phyloP scores from a whole-genome alignment of 2,329 filamentous ascomycete genomes.

The Diaporthe nobilis region DNA sequence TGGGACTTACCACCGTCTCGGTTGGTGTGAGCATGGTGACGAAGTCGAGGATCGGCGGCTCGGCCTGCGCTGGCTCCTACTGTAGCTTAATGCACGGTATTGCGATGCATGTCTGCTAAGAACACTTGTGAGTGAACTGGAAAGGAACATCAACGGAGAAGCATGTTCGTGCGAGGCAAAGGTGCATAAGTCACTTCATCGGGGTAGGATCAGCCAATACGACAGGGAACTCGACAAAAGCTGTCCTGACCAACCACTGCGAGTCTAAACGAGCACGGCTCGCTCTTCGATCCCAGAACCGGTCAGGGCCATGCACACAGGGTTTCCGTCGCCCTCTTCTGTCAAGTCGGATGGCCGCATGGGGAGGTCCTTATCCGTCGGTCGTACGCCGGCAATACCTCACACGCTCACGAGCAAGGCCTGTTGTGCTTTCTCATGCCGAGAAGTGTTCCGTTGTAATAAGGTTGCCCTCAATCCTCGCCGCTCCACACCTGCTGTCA shows the following conservation, averaged over 20 bases:
- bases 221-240: too few species aligned
- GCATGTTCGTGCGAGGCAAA: not conserved
- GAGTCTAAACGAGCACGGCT: not conserved
- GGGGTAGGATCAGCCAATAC: not conserved
- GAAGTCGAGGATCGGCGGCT: not conserved
- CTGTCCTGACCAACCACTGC: not conserved
- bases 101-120: not conserved
- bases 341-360: not conserved
- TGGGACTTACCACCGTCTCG: conserved; percentile 29
- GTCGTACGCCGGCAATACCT: not conserved
- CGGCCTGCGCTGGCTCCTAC: not conserved
- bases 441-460: not conserved
- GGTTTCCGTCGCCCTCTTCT: not conserved
- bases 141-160: too few species aligned
- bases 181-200: too few species aligned
- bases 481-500: not conserved
- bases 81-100: not conserved
- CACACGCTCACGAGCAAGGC: not conserved
- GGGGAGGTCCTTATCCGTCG: not conserved
- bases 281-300: too few species aligned
- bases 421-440: not conserved
- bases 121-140: not conserved
- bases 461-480: not conserved
- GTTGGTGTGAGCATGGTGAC: conserved; percentile 30
- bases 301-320: not conserved